Evolutionary conservation across 257 asterid genomes (phyloP), one percentile per base, ranked within the genome.

Genomic region (Fraxinus anomala): DNA sequence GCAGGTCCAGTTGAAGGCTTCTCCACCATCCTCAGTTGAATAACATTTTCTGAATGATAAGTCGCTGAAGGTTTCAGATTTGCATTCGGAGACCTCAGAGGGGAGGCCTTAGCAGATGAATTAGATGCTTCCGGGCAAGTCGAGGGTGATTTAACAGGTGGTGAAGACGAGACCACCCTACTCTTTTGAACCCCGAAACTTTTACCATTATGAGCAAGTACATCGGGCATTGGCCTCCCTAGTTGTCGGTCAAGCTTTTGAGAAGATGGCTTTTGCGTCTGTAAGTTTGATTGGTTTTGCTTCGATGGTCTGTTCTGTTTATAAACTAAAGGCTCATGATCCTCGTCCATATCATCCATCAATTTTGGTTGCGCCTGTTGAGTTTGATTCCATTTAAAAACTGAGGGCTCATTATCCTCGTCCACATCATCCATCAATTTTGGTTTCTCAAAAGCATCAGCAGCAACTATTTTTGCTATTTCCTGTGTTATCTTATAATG

Each of bases 321-420:
- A 80, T 93, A 93, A 77, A 92, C 88, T 83, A 96, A 74, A 16
- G 98, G 99, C 80, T 66, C 81, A 30, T 92, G 95, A 51, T 94
- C 99, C 0, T 93, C 98, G 40, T 91, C 96, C 82, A 81, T 68
- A 85, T 88, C 93, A 66, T 87, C 92, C 86, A 86, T 79, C 84
- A 82, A 26, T 78, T 87, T 91, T 72, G 78, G 80, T 24, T 87
- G 89, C 31, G 85, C 42, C 68, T 88, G 92, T 10, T n/a, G 84
- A 28, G 75, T 82, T 89, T 11, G 89, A 73, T 65, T 82, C n/a
- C n/a, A n/a, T n/a, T n/a, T 90, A 76, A 96, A 93, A 77, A 91
- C 88, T 83, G 93, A 76, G 21, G 97, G 99, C 80, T 65, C 81
- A 30, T 92, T 94, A 51, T 94, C 98, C 0, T 91, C 98, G 44